These are phyloP conservation scores for Aspergillus sclerotialis DNA, from an alignment of 2,329 filamentous ascomycete genomes.

Conservation along the genomic window DNA sequence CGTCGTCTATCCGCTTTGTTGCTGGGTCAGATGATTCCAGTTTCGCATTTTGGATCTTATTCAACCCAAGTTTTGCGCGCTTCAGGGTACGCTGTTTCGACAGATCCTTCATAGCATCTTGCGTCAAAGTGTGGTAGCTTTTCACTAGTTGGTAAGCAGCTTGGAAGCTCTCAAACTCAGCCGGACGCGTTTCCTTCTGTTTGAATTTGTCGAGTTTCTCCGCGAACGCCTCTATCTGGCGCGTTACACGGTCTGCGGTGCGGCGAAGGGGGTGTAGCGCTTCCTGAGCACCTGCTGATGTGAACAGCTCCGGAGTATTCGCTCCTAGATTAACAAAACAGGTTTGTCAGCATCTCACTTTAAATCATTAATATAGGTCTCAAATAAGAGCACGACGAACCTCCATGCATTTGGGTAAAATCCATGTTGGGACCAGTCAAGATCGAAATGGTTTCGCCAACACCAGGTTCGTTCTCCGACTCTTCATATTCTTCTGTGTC, in stretches of 20 bases:
- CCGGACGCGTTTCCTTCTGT: conserved; percentile 43
- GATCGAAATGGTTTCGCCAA: conserved; percentile 20
- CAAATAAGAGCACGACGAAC: conserved; percentile 4
- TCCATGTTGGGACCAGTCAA: conserved; percentile 5
- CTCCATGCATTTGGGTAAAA: conserved; percentile 5
- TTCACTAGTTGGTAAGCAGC: conserved; percentile 63
- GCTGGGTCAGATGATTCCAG: conserved; percentile 12
- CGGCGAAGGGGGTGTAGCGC: conserved; percentile 55
- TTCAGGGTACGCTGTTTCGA: conserved; percentile 32
- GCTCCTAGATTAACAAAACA: conserved; percentile 11
- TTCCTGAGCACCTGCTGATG: conserved; percentile 42
- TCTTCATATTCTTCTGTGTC: conserved; percentile 17
- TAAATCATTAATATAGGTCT: neutral
- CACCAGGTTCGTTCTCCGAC: conserved; percentile 19
- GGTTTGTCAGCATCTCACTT: conserved; percentile 7
- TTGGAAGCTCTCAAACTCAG: conserved; percentile 50
- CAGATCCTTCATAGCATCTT: conserved; percentile 43
- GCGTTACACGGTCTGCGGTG: conserved; percentile 62
- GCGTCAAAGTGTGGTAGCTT: conserved; percentile 54
- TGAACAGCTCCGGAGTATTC: conserved; percentile 30
- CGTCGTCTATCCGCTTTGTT: conserved; percentile 17
- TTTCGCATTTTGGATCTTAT: conserved; percentile 15
- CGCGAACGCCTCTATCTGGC: conserved; percentile 82
- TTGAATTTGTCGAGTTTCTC: conserved; percentile 71
- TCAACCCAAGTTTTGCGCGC: conserved; percentile 29